These are phyloP conservation scores for Neodidymelliopsis sp. DNA, from an alignment of 2,329 filamentous ascomycete genomes.

Conservation along the genomic window DNA sequence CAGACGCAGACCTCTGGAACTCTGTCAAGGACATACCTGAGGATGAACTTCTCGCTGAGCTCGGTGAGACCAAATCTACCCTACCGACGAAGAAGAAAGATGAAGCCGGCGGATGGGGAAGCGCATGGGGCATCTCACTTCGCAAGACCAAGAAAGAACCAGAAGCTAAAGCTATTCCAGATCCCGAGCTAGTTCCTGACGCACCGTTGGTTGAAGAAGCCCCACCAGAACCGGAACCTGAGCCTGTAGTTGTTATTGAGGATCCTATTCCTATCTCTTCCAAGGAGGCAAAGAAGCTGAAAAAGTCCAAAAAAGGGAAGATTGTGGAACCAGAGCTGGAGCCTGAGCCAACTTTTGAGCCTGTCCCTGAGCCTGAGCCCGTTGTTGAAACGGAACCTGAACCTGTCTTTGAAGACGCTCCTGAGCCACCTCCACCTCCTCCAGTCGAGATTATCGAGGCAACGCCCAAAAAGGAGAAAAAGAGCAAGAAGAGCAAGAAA, in stretches of 20 bases:
- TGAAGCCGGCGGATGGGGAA: constrained; percentile 47
- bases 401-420: constrained; percentile 30
- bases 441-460: constrained; percentile 18
- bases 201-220: constrained; percentile 40
- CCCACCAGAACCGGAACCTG: constrained; percentile 41
- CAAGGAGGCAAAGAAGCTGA: constrained; percentile 25
- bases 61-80: constrained; percentile 37
- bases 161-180: constrained; percentile 35
- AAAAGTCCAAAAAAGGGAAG: constrained; percentile 33
- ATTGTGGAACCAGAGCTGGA: constrained; percentile 43
- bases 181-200: constrained; percentile 28
- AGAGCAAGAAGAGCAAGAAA: constrained; percentile 14
- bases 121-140: constrained; percentile 55
- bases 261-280: constrained; percentile 31
- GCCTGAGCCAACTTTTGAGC: constrained; percentile 38
- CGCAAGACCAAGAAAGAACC: constrained; percentile 57
- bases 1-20: constrained; percentile 44
- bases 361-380: constrained; percentile 40
- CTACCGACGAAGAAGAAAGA: constrained; percentile 34
- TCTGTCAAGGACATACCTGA: constrained; percentile 45
- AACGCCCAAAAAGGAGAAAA: constrained; percentile 18
- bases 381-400: constrained; percentile 38
- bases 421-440: constrained; percentile 26
- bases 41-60: constrained; percentile 44
- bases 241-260: constrained; percentile 38